A percentile compares a stretch with the other conserved stretches of the same genome.
Evolutionary conservation across 768 basidiomycete species (phyloP).

Genomic region (Mycena polygramma): DNA sequence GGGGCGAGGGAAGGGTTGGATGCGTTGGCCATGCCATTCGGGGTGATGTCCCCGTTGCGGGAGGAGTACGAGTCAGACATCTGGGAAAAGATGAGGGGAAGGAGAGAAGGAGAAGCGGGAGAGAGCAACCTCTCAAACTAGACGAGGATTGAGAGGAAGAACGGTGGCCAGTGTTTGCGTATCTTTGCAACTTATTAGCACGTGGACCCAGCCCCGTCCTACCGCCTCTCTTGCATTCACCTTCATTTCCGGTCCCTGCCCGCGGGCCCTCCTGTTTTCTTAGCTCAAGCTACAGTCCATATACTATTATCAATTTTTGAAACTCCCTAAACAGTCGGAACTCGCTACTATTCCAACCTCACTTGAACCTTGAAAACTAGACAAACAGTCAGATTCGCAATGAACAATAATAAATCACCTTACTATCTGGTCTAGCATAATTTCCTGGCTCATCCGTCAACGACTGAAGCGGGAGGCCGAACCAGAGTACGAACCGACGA

Average conservation of each 20-base stretch:
- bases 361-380: constrained; percentile 28
- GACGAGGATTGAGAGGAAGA: constrained; percentile 61
- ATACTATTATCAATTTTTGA: background rate
- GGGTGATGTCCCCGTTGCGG: constrained; percentile 71
- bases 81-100: constrained; percentile 50
- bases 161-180: constrained; percentile 16
- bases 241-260: constrained; percentile 26
- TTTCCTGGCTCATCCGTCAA: constrained; percentile 54
- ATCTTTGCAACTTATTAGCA: constrained; percentile 3
- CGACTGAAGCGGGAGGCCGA: background rate
- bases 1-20: constrained; percentile 69
- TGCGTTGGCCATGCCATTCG: constrained; percentile 73
- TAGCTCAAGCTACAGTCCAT: background rate
- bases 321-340: background rate
- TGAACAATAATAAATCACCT: constrained; percentile 31
- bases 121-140: constrained; percentile 59
- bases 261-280: constrained; percentile 16
- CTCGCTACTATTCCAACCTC: constrained; percentile 2
- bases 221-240: background rate
- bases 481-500: constrained; percentile 42
- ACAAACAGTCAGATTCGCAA: background rate
- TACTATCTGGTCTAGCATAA: constrained; percentile 71
- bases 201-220: background rate
- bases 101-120: constrained; percentile 47
- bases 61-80: constrained; percentile 85